Conservation (phyloP, 176 grass and related monocot genomes). For the sorghum (Sorghum bicolor) region DNA sequence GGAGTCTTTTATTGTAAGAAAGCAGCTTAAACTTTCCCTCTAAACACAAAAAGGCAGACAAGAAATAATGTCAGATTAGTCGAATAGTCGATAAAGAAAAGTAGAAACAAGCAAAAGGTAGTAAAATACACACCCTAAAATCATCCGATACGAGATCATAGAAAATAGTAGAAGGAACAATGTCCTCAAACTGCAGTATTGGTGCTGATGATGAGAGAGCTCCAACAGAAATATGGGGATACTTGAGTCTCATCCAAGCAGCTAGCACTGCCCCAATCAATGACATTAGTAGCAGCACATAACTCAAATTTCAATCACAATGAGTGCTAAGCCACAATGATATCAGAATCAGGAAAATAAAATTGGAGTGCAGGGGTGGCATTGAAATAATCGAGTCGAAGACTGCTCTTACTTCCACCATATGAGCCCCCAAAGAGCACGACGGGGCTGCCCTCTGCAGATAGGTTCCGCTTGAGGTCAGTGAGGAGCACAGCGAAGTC, state of each 20-base stretch:
- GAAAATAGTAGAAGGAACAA: constrained; percentile 69
- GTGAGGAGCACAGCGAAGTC: constrained; percentile 74
- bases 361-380: background rate
- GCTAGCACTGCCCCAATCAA: constrained; percentile 64
- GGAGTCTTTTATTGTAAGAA: constrained; percentile 76
- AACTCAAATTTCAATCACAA: background rate
- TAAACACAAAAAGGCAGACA: constrained; percentile 33
- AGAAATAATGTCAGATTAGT: background rate
- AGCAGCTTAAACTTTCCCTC: constrained; percentile 88
- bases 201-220: constrained; percentile 85
- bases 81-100: background rate
- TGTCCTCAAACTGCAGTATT: constrained; percentile 96
- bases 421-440: constrained; percentile 95
- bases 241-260: constrained; percentile 98
- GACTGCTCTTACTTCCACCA: constrained; percentile 72
- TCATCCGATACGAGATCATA: constrained; percentile 91
- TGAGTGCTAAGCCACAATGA: background rate
- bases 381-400: background rate
- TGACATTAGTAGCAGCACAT: background rate
- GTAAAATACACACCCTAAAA: constrained; percentile 59
- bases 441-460: constrained; percentile 70
- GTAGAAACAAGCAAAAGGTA: background rate
- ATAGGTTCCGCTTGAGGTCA: constrained; percentile 78
- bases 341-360: background rate
- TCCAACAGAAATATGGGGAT: constrained; percentile 80